Evolutionary conservation across 139 green algal species (phyloP).

Genomic region (Astrephomene gubernaculifera): DNA sequence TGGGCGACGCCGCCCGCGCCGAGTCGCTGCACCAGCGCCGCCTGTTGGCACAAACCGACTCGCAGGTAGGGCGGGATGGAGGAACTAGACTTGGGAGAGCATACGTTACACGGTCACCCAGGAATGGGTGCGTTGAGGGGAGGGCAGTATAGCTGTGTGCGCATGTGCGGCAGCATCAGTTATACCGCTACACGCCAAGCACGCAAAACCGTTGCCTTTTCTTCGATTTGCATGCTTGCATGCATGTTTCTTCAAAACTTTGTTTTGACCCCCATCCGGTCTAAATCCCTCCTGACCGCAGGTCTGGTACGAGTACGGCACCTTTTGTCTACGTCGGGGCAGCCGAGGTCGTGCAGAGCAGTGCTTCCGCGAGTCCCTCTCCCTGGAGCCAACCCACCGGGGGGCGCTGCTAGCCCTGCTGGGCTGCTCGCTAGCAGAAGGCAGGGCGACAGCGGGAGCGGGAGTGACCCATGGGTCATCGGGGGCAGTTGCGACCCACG

Average conservation of each 20-base stretch:
- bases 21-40: slow-evolving; percentile 47
- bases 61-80: neutral
- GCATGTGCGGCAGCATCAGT: too few species aligned
- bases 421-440: slow-evolving; percentile 29
- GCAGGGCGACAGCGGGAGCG: slow-evolving; percentile 27
- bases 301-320: slow-evolving; percentile 48
- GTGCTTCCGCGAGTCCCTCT: slow-evolving; percentile 36
- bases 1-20: slow-evolving; percentile 5
- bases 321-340: slow-evolving; percentile 34
- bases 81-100: neutral
- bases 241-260: too few species aligned
- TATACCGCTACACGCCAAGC: too few species aligned
- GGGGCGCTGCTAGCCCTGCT: slow-evolving; percentile 37
- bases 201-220: too few species aligned
- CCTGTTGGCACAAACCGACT: slow-evolving; percentile 16
- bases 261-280: too few species aligned
- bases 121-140: too few species aligned
- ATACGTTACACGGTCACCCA: too few species aligned
- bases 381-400: slow-evolving; percentile 36
- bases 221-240: too few species aligned
- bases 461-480: too few species aligned
- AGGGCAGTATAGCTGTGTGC: too few species aligned
- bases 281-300: too few species aligned
- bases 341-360: slow-evolving; percentile 22
- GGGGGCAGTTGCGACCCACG: too few species aligned